Conservation (phyloP, 805 yeast genomes). For the Ogataea allantospora region DNA sequence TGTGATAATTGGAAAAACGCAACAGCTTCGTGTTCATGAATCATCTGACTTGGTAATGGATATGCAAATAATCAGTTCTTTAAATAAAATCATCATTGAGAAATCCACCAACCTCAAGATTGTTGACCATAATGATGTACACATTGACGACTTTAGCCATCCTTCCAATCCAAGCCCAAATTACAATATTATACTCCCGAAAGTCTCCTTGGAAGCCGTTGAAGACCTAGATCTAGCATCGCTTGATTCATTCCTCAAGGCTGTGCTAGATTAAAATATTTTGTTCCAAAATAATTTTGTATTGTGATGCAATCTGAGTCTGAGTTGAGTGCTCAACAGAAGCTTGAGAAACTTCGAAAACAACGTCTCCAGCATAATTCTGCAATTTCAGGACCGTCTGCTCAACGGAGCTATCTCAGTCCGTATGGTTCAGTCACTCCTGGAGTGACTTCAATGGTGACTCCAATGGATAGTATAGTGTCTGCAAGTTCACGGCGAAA, state of each 20-base stretch:
- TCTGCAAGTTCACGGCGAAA: slow-evolving; percentile 39
- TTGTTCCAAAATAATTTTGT: background rate
- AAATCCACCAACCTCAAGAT: slow-evolving; percentile 20
- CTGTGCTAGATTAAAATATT: slow-evolving; percentile 10
- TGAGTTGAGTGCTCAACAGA: slow-evolving; percentile 7
- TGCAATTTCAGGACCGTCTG: slow-evolving; percentile 6
- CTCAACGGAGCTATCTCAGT: slow-evolving; percentile 12
- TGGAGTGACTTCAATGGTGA: background rate
- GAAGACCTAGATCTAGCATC: background rate
- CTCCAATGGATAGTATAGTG: slow-evolving; percentile 8
- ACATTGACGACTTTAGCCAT: slow-evolving; percentile 31
- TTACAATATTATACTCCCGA: slow-evolving; percentile 3
- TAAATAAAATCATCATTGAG: slow-evolving; percentile 29
- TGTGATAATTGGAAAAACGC: slow-evolving; percentile 20
- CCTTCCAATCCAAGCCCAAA: slow-evolving; percentile 26
- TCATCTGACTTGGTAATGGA: slow-evolving; percentile 10
- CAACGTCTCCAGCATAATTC: slow-evolving; percentile 10
- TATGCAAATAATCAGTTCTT: slow-evolving; percentile 12
- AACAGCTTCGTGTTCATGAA: slow-evolving; percentile 31
- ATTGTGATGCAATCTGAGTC: background rate
- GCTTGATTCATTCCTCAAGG: slow-evolving; percentile 2
- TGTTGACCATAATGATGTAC: slow-evolving; percentile 7
- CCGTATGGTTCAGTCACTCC: slow-evolving; percentile 14
- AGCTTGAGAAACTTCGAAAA: slow-evolving; percentile 11
- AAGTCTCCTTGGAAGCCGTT: background rate